A percentile compares a stretch with the other conserved stretches of the same genome.
phyloP scores from a whole-genome alignment of 2,329 filamentous ascomycete genomes.

The Trichoderma lentiforme region DNA sequence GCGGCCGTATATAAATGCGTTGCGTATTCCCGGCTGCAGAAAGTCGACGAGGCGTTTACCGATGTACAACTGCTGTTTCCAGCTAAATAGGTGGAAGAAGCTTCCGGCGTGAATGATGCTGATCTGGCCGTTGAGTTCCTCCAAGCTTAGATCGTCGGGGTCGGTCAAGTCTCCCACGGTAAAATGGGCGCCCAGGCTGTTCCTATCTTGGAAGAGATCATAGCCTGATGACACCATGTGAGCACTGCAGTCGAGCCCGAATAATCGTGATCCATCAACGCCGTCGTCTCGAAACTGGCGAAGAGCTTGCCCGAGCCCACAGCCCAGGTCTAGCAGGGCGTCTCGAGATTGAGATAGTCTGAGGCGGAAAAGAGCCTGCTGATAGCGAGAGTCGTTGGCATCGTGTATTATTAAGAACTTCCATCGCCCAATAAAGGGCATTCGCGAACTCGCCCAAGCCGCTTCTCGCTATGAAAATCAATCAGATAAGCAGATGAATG shows the following conservation, averaged over 20 bases:
- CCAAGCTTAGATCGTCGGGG: conserved; percentile 36
- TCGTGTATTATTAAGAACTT: conserved; percentile 46
- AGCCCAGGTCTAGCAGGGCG: conserved; percentile 48
- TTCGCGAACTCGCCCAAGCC: conserved; percentile 44
- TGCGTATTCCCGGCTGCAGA: conserved; percentile 41
- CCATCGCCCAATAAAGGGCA: conserved; percentile 48
- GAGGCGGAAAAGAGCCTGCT: conserved; percentile 41
- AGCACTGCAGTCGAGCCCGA: conserved; percentile 47
- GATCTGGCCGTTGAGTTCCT: conserved; percentile 37
- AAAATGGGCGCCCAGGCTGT: conserved; percentile 45
- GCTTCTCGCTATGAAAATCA: conserved; percentile 38
- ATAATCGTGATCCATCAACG: conserved; percentile 45
- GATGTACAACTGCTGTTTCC: conserved; percentile 45
- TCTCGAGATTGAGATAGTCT: conserved; percentile 37
- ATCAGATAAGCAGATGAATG: background rate
- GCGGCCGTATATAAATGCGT: conserved; percentile 49
- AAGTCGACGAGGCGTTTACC: conserved; percentile 45
- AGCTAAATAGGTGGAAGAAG: conserved; percentile 50
- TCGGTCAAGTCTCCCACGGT: conserved; percentile 50
- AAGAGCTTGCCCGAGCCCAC: conserved; percentile 49
- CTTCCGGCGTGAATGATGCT: conserved; percentile 48
- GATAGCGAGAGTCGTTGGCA: conserved; percentile 41
- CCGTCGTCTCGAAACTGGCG: conserved; percentile 51
- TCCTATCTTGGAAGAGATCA: conserved; percentile 60
- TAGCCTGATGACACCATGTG: conserved; percentile 58